phyloP scores from a whole-genome alignment of 495 filamentous ascomycete genomes.

The Penicillium malachiteum region DNA sequence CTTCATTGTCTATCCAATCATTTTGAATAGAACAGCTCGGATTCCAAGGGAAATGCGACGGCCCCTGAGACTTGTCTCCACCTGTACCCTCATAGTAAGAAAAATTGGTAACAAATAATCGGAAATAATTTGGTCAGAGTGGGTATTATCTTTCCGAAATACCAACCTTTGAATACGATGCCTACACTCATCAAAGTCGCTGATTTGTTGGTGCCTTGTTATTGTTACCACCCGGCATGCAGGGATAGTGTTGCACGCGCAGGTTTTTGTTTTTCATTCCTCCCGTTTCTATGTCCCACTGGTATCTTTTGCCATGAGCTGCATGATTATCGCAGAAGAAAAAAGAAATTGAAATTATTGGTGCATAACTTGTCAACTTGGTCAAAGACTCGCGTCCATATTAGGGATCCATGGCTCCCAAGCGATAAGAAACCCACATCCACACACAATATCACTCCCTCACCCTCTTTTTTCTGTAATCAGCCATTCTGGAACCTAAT shows the following conservation, averaged over 20 bases:
- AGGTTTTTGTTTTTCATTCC: conserved; percentile 27
- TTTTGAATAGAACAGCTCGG: conserved; percentile 1
- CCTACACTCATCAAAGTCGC: not conserved
- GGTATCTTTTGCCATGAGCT: conserved; percentile 6
- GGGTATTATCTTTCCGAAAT: conserved; percentile 15
- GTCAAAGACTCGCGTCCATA: not conserved
- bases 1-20: conserved; percentile 12
- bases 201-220: conserved; percentile 28
- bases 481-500: not conserved
- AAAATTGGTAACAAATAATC: conserved; percentile 26
- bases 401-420: conserved; percentile 1
- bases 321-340: too few relatives aligned
- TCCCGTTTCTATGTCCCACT: conserved; percentile 21
- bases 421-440: not conserved
- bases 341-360: not conserved
- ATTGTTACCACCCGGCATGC: conserved; percentile 29
- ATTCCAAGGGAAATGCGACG: conserved; percentile 32
- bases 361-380: not conserved
- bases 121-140: conserved; percentile 18
- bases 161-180: conserved; percentile 7
- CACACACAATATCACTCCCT: not conserved
- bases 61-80: conserved; percentile 34
- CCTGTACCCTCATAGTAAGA: conserved; percentile 11
- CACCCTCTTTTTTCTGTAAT: not conserved
- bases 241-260: conserved; percentile 26